These are phyloP conservation scores for Bipolaris gigantea DNA, from an alignment of 2,329 filamentous ascomycete genomes.

Conservation along the genomic window DNA sequence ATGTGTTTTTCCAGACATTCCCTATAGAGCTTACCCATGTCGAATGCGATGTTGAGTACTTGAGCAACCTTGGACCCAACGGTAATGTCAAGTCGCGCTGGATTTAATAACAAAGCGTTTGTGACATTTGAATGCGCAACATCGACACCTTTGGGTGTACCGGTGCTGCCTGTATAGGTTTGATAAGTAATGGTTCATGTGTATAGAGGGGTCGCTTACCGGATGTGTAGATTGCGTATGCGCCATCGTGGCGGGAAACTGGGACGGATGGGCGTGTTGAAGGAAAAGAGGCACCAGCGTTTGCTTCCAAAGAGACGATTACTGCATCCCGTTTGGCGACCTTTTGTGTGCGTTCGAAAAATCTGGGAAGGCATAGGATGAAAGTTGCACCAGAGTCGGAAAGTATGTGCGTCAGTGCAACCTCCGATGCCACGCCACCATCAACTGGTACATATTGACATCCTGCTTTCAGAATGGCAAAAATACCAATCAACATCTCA, in stretches of 20 bases:
- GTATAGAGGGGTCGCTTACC: slow-evolving; percentile 13
- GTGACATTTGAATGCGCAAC: slow-evolving; percentile 60
- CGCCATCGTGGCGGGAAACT: slow-evolving; percentile 28
- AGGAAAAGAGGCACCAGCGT: slow-evolving; percentile 15
- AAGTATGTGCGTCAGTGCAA: slow-evolving; percentile 52
- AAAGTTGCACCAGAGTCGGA: slow-evolving; percentile 50
- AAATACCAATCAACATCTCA: slow-evolving; percentile 62
- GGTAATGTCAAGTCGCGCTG: slow-evolving; percentile 56
- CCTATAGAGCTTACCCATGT: slow-evolving; percentile 57
- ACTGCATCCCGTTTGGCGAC: slow-evolving; percentile 15
- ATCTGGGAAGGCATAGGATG: slow-evolving; percentile 52
- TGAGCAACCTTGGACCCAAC: slow-evolving; percentile 58
- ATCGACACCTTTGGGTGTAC: slow-evolving; percentile 61
- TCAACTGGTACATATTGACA: slow-evolving; percentile 65
- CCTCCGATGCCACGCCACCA: slow-evolving; percentile 48
- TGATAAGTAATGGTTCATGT: slow-evolving; percentile 1
- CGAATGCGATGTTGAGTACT: slow-evolving; percentile 61
- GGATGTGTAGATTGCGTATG: slow-evolving; percentile 58
- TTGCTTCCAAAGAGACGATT: slow-evolving; percentile 21
- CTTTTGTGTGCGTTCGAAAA: slow-evolving; percentile 27
- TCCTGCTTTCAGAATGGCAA: slow-evolving; percentile 59
- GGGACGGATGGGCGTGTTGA: slow-evolving; percentile 20
- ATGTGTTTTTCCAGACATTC: not conserved
- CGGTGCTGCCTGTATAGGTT: slow-evolving; percentile 51
- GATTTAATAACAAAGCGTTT: slow-evolving; percentile 56